Evolutionary conservation across 805 yeast genomes (phyloP).

Genomic region (Teunomyces cretensis): DNA sequence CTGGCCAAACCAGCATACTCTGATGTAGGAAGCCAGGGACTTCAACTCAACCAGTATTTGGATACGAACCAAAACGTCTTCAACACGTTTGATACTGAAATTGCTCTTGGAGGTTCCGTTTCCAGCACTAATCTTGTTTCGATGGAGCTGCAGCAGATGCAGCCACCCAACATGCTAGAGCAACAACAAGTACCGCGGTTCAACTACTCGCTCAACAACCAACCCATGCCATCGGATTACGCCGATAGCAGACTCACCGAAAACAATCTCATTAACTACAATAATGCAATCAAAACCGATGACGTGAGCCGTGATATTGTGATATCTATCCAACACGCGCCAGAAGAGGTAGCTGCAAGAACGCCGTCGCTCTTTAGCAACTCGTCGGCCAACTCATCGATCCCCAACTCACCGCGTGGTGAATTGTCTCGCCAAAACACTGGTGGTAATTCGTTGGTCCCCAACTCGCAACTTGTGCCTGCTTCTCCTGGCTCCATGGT

Average conservation of each 20-base stretch:
- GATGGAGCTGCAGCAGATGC: conserved; percentile 4
- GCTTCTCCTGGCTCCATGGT: conserved; percentile 8
- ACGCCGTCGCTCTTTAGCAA: conserved; percentile 60
- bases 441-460: conserved; percentile 12
- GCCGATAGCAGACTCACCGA: conserved; percentile 8
- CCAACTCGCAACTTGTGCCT: conserved; percentile 13
- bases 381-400: conserved; percentile 39
- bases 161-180: not conserved
- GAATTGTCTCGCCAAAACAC: conserved; percentile 15
- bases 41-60: conserved; percentile 7
- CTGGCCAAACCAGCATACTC: conserved; percentile 8
- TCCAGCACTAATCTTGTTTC: conserved; percentile 32
- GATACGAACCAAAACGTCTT: conserved; percentile 6
- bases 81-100: conserved; percentile 32
- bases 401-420: conserved; percentile 34
- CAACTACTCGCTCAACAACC: conserved; percentile 12
- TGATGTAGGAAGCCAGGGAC: conserved; percentile 2
- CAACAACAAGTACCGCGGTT: conserved; percentile 12
- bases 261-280: conserved; percentile 19
- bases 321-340: conserved; percentile 25
- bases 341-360: conserved; percentile 40
- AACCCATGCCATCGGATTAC: conserved; percentile 6
- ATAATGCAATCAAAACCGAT: conserved; percentile 10
- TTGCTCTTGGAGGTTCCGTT: conserved; percentile 39
- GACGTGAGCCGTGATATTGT: conserved; percentile 12